These are phyloP conservation scores for Senecio squalidus DNA, from an alignment of 140 eudicot genomes.

Conservation along the genomic window DNA sequence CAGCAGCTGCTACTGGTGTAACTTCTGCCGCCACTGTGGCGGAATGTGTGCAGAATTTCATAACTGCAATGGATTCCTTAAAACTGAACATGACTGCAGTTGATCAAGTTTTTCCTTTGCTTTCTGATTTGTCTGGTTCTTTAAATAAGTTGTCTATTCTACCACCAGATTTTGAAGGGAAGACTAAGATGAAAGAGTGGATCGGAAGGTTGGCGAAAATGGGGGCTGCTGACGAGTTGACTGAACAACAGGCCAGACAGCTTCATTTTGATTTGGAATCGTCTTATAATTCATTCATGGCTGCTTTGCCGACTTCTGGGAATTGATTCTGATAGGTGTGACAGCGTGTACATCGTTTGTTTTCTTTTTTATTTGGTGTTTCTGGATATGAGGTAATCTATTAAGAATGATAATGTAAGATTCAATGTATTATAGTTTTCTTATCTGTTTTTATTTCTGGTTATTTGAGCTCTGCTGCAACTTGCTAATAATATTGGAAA, in stretches of 20 bases:
- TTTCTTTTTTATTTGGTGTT: background rate
- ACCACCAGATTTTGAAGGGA: constrained; percentile 88
- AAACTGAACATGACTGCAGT: constrained; percentile 90
- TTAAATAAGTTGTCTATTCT: constrained; percentile 63
- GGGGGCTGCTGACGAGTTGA: constrained; percentile 89
- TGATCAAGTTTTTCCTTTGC: constrained; percentile 82
- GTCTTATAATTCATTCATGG: constrained; percentile 91
- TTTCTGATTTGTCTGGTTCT: constrained; percentile 60
- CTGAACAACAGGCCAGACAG: constrained; percentile 79
- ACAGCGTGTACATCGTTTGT: background rate
- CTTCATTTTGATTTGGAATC: constrained; percentile 91
- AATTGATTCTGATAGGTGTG: constrained; percentile 4
- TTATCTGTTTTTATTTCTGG: background rate
- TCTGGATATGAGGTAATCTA: background rate
- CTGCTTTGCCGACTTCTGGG: constrained; percentile 84
- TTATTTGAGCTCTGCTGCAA: no score
- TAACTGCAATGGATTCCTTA: constrained; percentile 85
- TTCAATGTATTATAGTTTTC: background rate
- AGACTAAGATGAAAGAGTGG: constrained; percentile 91
- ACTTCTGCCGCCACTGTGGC: constrained; percentile 78
- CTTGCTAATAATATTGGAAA: no score
- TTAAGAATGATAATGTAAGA: background rate
- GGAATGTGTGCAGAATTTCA: constrained; percentile 85
- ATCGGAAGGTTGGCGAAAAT: constrained; percentile 67
- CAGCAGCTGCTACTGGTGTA: constrained; percentile 43